Percentiles rank a stretch among this genome's conserved stretches.
Evolutionary conservation across 352 stramenopile species (phyloP).

Genomic region (Pythium graminicola): DNA sequence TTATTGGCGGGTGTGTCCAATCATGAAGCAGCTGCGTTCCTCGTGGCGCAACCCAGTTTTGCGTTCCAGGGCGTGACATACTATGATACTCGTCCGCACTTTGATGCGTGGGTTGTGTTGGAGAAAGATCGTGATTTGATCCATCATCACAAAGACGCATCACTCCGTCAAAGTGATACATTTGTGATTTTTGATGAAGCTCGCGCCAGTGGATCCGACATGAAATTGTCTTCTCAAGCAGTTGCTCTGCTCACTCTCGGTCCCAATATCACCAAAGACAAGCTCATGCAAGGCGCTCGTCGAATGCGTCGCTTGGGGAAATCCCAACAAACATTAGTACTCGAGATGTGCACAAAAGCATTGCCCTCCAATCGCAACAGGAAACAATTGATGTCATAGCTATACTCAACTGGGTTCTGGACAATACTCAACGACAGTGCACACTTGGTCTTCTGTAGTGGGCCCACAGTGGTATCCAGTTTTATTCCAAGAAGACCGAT

Average conservation of each 20-base stretch:
- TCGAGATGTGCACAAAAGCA: conserved; percentile 53
- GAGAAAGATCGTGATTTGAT: conserved; percentile 44
- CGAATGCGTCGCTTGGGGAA: conserved; percentile 75
- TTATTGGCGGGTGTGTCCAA: conserved; percentile 64
- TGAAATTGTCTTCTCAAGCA: conserved; percentile 73
- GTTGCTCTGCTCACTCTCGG: conserved; percentile 79
- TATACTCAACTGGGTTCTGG: conserved; percentile 82
- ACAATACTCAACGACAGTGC: conserved; percentile 72
- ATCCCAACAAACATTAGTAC: conserved; percentile 62
- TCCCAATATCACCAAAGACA: conserved; percentile 86
- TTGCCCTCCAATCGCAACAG: background rate
- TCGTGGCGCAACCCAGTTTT: conserved; percentile 31
- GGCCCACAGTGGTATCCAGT: conserved; percentile 73
- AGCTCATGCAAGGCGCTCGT: conserved; percentile 90
- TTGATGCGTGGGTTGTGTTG: conserved; percentile 73
- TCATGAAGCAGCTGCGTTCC: conserved; percentile 40
- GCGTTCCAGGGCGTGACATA: conserved; percentile 59
- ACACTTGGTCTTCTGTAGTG: conserved; percentile 65
- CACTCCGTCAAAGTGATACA: conserved; percentile 70
- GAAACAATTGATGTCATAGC: background rate
- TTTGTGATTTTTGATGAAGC: conserved; percentile 92
- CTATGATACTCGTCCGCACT: conserved; percentile 51
- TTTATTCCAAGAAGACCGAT: conserved; percentile 26
- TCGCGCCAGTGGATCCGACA: conserved; percentile 79
- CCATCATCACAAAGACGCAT: conserved; percentile 46